Base-by-base conservation (phyloP, 2,329 filamentous ascomycete species). In the Remersonia thermophila region DNA sequence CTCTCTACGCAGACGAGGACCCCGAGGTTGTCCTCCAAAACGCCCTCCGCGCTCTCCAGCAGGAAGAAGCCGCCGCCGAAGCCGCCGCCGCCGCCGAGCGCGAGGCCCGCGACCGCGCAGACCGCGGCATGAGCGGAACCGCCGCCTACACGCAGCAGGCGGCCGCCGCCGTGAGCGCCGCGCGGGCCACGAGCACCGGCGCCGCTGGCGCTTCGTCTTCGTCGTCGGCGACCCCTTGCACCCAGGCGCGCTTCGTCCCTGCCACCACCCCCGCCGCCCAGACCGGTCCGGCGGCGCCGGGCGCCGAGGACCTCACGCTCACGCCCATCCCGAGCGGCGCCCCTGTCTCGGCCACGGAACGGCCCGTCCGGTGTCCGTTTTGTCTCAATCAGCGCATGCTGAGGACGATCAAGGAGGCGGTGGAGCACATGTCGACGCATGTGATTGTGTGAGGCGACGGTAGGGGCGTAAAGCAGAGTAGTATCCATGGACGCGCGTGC, bases 301-400 rank as follows among this genome's bases (percentile, higher is more conserved):
- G 30, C 27, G 39, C 31, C 17, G 41, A 57, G 3, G 65, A 71
- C 26, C 57, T 74, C 25, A 70, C 62, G 3, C 57, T 74, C 28
- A 73, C 70, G 3, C 70, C 71, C 2, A 73, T 73, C 32, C 63
- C 69, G 18, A 64, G 66, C 12, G 64, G 64, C 12, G 61, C 56
- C 3, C 63, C 67, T 7, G 50, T 68, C 18, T 58, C 65, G 3
- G 53, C 55, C 5, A 57, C 60, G 23, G 67, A 75, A 26, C 54
- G 62, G 14, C 69, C 71, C 2, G 51, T 73, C 18, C 61, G 71
- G 13, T 77, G 72, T 44, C 72, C 72, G 1, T 77, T 73, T 45
- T 77, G 72, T 42, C 63, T 77, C 26, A 77, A 76, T 45, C 67
- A 73, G 46, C 62, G 72, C 5, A 73, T 76, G 70, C 59, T 77